phyloP scores from a whole-genome alignment of 805 yeast genomes.

The Spathaspora passalidarum region DNA sequence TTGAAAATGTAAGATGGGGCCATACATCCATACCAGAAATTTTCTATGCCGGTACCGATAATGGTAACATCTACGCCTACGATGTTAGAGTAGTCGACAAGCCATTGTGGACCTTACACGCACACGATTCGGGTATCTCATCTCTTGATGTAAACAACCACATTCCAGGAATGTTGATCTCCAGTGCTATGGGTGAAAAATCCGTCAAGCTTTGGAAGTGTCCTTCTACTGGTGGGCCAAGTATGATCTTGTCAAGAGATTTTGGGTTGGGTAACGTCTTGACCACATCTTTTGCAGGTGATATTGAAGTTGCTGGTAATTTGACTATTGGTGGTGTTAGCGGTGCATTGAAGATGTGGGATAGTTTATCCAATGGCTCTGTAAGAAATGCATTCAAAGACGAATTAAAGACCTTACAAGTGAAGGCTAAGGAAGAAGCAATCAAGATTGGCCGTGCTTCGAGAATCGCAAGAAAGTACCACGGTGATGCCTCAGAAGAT shows the following conservation, averaged over 20 bases:
- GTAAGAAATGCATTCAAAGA: slow-evolving; percentile 68
- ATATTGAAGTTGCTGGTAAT: slow-evolving; percentile 80
- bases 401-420: slow-evolving; percentile 55
- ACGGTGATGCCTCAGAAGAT: slow-evolving; percentile 47
- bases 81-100: slow-evolving; percentile 69
- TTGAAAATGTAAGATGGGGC: slow-evolving; percentile 79
- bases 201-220: slow-evolving; percentile 85
- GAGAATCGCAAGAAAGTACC: slow-evolving; percentile 73
- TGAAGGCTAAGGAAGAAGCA: slow-evolving; percentile 57
- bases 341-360: slow-evolving; percentile 89
- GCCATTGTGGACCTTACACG: slow-evolving; percentile 94
- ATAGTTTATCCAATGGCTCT: slow-evolving; percentile 75
- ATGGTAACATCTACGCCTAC: slow-evolving; percentile 83
- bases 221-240: slow-evolving; percentile 52
- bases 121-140: slow-evolving; percentile 93
- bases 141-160: slow-evolving; percentile 66
- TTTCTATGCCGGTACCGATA: slow-evolving; percentile 87
- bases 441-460: slow-evolving; percentile 55
- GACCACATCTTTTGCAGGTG: slow-evolving; percentile 79
- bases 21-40: slow-evolving; percentile 42
- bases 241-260: slow-evolving; percentile 87
- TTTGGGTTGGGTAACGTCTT: slow-evolving; percentile 93
- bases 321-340: slow-evolving; percentile 84
- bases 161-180: slow-evolving; percentile 71
- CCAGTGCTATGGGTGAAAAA: slow-evolving; percentile 92